Evolutionary conservation across 2,329 filamentous ascomycete species (phyloP).

Genomic region (Ophiostoma tasmaniense): DNA sequence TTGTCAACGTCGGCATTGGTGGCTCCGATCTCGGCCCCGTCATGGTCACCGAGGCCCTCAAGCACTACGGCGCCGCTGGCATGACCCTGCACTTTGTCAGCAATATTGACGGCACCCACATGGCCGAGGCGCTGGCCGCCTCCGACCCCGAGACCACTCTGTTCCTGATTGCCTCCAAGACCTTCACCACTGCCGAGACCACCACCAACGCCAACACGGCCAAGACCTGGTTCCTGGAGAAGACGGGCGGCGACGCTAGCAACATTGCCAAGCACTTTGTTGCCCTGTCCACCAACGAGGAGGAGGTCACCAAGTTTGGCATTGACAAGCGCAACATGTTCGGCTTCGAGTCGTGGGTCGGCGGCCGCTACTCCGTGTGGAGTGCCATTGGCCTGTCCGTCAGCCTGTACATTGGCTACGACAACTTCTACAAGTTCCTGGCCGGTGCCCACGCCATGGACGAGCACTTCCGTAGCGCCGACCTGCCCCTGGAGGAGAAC

Average conservation of each 20-base stretch:
- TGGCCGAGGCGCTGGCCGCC: conserved; percentile 79
- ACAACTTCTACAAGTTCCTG: conserved; percentile 96
- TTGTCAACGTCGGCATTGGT: conserved; percentile 96
- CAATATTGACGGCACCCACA: conserved; percentile 98
- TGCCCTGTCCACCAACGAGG: conserved; percentile 90
- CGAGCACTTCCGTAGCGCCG: conserved; percentile 78
- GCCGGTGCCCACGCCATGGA: conserved; percentile 95
- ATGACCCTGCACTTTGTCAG: conserved; percentile 96
- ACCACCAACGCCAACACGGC: conserved; percentile 94
- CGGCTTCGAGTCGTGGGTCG: conserved; percentile 97
- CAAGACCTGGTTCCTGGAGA: conserved; percentile 92
- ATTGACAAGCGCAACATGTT: conserved; percentile 99
- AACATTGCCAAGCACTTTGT: conserved; percentile 99
- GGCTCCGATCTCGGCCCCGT: conserved; percentile 98
- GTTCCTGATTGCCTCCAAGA: conserved; percentile 97
- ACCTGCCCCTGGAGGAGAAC: conserved; percentile 85
- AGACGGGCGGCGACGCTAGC: conserved; percentile 57
- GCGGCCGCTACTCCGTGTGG: conserved; percentile 97
- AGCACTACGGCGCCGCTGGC: conserved; percentile 80
- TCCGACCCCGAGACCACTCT: conserved; percentile 97
- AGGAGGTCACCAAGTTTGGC: conserved; percentile 94
- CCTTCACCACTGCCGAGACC: conserved; percentile 97
- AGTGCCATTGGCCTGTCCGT: conserved; percentile 95
- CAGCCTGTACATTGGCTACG: conserved; percentile 87
- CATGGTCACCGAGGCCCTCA: conserved; percentile 97